These are phyloP conservation scores for Alternaria burnsii DNA, from an alignment of 2,329 filamentous ascomycete genomes.

Conservation along the genomic window DNA sequence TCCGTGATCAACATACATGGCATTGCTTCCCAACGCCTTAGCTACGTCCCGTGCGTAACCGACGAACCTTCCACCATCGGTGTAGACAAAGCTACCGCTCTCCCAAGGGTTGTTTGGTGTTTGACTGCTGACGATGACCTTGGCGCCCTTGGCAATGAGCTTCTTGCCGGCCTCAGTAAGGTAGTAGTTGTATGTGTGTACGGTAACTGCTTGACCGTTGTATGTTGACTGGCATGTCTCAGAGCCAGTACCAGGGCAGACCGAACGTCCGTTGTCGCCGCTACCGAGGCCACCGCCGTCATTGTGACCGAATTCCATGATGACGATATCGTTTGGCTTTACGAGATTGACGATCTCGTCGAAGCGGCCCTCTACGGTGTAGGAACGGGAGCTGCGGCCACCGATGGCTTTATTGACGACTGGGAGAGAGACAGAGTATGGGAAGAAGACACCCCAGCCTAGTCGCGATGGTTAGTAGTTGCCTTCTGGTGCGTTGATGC, in stretches of 20 bases:
- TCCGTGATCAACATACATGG: slow-evolving; percentile 67
- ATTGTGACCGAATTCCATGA: slow-evolving; percentile 78
- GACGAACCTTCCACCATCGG: slow-evolving; percentile 61
- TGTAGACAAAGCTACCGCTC: slow-evolving; percentile 60
- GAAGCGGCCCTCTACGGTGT: slow-evolving; percentile 72
- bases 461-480: neutral
- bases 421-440: slow-evolving; percentile 59
- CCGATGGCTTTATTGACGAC: slow-evolving; percentile 72
- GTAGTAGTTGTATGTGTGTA: slow-evolving; percentile 69
- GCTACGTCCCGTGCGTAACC: slow-evolving; percentile 61
- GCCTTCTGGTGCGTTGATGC: neutral
- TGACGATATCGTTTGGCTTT: slow-evolving; percentile 68
- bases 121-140: slow-evolving; percentile 66
- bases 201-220: slow-evolving; percentile 62
- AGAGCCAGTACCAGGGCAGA: slow-evolving; percentile 63
- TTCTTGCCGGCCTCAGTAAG: slow-evolving; percentile 64
- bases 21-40: slow-evolving; percentile 55
- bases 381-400: slow-evolving; percentile 72
- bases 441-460: slow-evolving; percentile 71
- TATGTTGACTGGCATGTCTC: slow-evolving; percentile 65
- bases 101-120: slow-evolving; percentile 73
- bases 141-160: slow-evolving; percentile 64
- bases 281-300: slow-evolving; percentile 67
- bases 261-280: slow-evolving; percentile 68
- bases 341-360: slow-evolving; percentile 63